Evolutionary conservation across 257 asterid genomes (phyloP), one percentile per base, ranked within the genome.

Genomic region (Capsicum chinense): DNA sequence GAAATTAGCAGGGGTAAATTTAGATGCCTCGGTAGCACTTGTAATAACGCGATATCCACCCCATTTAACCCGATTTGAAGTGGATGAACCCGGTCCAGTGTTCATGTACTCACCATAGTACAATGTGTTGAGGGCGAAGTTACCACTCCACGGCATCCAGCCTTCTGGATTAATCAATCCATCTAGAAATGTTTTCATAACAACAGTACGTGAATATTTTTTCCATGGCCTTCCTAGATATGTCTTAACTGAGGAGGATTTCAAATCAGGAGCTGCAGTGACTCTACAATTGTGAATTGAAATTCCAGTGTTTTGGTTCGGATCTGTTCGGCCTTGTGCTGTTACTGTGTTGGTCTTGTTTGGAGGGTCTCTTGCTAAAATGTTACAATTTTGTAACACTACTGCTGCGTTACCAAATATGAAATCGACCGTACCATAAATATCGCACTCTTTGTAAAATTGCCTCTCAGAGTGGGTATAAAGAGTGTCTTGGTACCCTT

Each of bases 211-310:
- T 0, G 99, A 93, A 60, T 94, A 96, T 85, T 68, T 3, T 85
- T 92, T 57, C 99, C 99, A 96, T 1, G 99, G 99, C 16, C 99
- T 86, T 16, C 99, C 99, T 44, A 96, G 86, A 60, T 94, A 94
- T 2, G 99, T 94, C 82, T 70, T 85, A 17, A 93, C 97, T 44
- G 98, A 91, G 9, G 88, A 90, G 2, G 90, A 86, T 54, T 83
- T 79, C 57, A 95, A 89, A 52, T 93, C 98, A 7, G 97, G 81
- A 7, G 98, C 93, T 0, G 95, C 93, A 0, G 89, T 87, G 82
- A 97, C 87, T 68, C 91, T 86, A 57, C 91, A 86, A 16, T 92
- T 90, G 17, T 92, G 98, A 83, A 97, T 93, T 14, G 91, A 83
- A 5, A 97, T 93, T 0, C 99, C 99, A 0, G 98, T 95, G 91